These are phyloP conservation scores for Hymenoscyphus infarciens DNA, from an alignment of 2,329 filamentous ascomycete species.

Conservation along the genomic window DNA sequence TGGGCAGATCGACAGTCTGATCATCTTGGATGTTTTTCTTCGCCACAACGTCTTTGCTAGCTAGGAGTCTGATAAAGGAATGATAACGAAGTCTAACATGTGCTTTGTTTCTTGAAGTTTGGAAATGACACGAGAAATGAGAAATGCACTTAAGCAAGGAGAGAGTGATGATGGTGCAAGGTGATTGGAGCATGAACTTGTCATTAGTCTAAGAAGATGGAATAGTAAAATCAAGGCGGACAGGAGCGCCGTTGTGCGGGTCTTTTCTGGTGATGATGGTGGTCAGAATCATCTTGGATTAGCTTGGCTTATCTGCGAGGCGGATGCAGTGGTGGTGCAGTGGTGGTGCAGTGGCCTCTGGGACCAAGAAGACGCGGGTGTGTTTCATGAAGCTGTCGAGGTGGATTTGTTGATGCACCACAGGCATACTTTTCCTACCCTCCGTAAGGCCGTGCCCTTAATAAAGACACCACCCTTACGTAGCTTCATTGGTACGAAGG, in stretches of 20 bases:
- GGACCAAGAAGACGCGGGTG: background rate
- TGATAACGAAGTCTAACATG: background rate
- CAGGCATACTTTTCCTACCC: no score
- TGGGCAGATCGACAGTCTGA: background rate
- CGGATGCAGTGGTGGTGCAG: conserved; percentile 1
- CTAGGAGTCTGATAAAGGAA: background rate
- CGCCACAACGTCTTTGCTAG: background rate
- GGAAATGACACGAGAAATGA: background rate
- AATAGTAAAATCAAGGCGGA: background rate
- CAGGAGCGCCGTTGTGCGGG: background rate
- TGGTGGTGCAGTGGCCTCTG: background rate
- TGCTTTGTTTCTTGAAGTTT: background rate
- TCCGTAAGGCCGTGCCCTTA: no score
- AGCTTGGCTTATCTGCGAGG: conserved; percentile 2
- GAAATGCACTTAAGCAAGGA: background rate
- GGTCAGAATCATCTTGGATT: background rate
- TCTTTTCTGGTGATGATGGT: background rate
- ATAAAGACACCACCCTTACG: no score
- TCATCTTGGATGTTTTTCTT: background rate
- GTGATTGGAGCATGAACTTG: background rate
- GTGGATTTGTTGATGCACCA: no score
- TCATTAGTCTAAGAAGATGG: background rate
- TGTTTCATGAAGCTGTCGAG: background rate
- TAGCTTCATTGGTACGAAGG: no score
- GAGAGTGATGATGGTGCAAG: background rate